phyloP scores from a whole-genome alignment of 352 stramenopile genomes.

The Phytopythium helicoides region DNA sequence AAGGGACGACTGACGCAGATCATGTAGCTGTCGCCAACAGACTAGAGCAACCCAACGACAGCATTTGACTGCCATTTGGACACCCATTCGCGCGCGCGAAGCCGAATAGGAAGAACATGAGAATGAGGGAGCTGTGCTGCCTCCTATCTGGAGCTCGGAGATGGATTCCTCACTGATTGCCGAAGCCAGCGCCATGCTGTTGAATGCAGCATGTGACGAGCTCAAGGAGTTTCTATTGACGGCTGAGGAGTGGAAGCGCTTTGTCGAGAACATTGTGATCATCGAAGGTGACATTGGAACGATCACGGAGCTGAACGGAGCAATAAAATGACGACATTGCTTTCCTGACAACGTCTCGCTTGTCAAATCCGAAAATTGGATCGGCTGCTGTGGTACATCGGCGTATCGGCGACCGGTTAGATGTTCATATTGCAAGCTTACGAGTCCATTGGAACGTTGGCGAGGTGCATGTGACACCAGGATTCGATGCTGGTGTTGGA shows the following conservation, averaged over 20 bases:
- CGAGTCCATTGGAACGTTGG: constrained; percentile 21
- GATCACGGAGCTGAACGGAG: constrained; percentile 19
- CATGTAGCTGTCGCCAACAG: too few relatives aligned
- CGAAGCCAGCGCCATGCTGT: constrained; percentile 18
- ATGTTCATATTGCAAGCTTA: constrained; percentile 16
- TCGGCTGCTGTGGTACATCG: constrained; percentile 25
- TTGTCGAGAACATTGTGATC: constrained; percentile 25
- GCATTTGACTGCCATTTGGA: too few relatives aligned
- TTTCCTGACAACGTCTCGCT: constrained; percentile 22
- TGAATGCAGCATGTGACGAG: constrained; percentile 19
- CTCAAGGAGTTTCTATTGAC: constrained; percentile 33
- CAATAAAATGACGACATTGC: constrained; percentile 33
- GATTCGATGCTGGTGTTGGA: constrained; percentile 49
- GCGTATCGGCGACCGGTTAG: constrained; percentile 22
- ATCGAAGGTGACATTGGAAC: constrained; percentile 39
- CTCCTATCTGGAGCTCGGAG: too few relatives aligned
- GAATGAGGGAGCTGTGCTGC: too few relatives aligned
- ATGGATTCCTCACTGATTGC: too few relatives aligned
- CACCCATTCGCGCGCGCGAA: too few relatives aligned
- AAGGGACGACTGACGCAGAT: too few relatives aligned
- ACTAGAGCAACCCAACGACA: too few relatives aligned
- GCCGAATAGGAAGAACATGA: too few relatives aligned
- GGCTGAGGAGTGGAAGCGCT: constrained; percentile 29
- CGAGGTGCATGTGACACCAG: constrained; percentile 37
- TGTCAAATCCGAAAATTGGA: constrained; percentile 27